Evolutionary conservation across 2,329 filamentous ascomycete genomes (phyloP).

Genomic region (Colletotrichum echinochloae): DNA sequence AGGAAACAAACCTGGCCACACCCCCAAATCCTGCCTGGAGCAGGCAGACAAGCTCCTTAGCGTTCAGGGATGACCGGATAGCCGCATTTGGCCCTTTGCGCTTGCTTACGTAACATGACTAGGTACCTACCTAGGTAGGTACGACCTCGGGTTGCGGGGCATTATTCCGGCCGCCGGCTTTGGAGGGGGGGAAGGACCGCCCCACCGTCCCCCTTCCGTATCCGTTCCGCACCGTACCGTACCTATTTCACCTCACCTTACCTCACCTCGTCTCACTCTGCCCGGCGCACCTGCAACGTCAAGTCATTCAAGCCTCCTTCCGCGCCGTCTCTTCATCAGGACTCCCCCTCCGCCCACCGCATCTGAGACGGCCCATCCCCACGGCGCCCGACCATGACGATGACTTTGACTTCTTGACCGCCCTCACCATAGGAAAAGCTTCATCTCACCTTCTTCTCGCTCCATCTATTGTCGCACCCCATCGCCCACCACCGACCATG

Average conservation of each 20-base stretch:
- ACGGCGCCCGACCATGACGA: conserved; percentile 1
- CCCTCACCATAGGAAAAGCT: neutral
- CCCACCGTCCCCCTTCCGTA: neutral
- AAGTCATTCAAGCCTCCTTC: no score
- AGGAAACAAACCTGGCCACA: neutral
- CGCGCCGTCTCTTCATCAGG: no score
- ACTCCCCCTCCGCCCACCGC: no score
- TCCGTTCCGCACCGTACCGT: neutral
- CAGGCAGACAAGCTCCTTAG: neutral
- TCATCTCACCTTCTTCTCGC: conserved; percentile 3
- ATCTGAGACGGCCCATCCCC: neutral
- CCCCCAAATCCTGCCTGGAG: no score
- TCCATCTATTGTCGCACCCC: neutral
- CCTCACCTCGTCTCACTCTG: no score
- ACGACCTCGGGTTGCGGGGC: no score
- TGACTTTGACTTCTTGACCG: conserved; percentile 20
- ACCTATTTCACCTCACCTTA: no score
- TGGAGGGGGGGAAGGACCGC: neutral
- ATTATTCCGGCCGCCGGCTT: no score
- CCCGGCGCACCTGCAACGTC: no score
- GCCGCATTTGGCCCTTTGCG: neutral
- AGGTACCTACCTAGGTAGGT: no score
- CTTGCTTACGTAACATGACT: neutral
- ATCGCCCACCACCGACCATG: neutral
- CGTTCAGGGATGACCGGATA: neutral